A percentile compares a stretch with the other conserved stretches of the same genome.
Conservation (phyloP, 495 filamentous ascomycete species). For the Achaetomiella virescens region DNA sequence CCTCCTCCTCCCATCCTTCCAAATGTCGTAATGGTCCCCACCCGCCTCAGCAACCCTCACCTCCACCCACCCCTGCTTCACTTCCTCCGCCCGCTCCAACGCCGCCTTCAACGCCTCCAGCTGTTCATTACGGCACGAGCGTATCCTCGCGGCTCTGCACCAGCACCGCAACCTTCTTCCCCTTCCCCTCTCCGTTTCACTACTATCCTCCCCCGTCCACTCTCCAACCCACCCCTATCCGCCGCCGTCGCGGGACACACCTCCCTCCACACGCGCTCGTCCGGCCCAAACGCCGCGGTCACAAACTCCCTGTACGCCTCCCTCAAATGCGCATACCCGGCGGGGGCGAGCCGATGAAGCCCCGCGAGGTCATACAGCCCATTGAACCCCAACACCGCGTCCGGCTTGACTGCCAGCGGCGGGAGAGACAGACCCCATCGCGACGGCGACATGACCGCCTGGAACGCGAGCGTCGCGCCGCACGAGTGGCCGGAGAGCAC, state of each 20-base stretch:
- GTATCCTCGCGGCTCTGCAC: conserved; percentile 31
- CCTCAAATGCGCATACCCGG: conserved; percentile 36
- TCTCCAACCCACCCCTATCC: conserved; percentile 14
- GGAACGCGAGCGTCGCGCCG: conserved; percentile 68
- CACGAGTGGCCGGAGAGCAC: conserved; percentile 70
- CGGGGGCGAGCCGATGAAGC: conserved; percentile 28
- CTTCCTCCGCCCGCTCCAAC: conserved; percentile 10
- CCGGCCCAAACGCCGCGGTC: conserved; percentile 56
- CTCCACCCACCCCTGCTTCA: neutral
- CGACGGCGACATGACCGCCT: conserved; percentile 49
- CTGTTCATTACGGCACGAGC: conserved; percentile 29
- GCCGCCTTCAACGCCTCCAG: conserved; percentile 21
- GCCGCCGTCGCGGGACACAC: conserved; percentile 43
- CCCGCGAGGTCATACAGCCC: conserved; percentile 59
- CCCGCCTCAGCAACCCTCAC: conserved; percentile 13
- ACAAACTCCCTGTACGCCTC: conserved; percentile 56
- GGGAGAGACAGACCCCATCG: conserved; percentile 11
- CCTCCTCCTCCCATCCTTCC: conserved; percentile 17
- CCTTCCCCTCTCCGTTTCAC: neutral
- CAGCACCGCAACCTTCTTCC: conserved; percentile 27
- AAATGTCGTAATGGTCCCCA: conserved; percentile 26
- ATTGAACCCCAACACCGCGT: conserved; percentile 43
- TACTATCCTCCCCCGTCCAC: conserved; percentile 11
- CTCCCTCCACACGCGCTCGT: conserved; percentile 45
- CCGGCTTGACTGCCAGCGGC: conserved; percentile 11